Base-by-base conservation (phyloP, 1,284 basidiomycete genomes). In the Puccinia hordei region DNA sequence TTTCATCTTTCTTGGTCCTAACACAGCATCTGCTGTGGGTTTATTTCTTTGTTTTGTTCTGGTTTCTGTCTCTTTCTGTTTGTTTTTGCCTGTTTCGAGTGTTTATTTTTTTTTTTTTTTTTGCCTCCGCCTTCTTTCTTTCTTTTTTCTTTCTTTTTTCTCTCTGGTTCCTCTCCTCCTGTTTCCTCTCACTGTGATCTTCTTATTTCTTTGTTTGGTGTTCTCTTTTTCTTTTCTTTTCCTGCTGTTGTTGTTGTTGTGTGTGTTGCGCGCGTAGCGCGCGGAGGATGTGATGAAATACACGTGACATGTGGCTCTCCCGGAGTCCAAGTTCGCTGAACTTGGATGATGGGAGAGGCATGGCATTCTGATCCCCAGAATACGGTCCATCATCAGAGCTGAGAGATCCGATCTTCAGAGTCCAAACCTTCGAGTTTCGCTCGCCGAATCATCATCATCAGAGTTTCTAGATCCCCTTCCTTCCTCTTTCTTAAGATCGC, bases 181-280 rank as follows among this genome's bases (percentile, higher is more conserved):
- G 22, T 51, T 17, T 51, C 22, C 6, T 51, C 22, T 51, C 22
- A 51, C 17, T 51, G 3, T 51, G 22, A 19, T 51, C 17, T 19
- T 17, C 22, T 51, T 17, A 51, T 51, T 51, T 51, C 22, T 19
- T 51, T 51, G 13, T 51, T 3, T 51, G 6, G 13, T 51, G 22
- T 51, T 46, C 17, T 46, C 8, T 46, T 46, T 17, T 51, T 19
- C 22, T 51, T 51, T 51, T 51, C 49, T 51, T 19, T 19, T 51
- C 15, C 49, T 51, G 5, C 49, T 51, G 13, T 19, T 51, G 17
- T 51, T 46, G 44, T 15, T 51, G 49, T 51, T 51, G 49, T 57
- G 55, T 57, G 55, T 57, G 55, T 57, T n/a, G 24, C 55, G 55
- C 55, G 55, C 24, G 55, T 57, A 57, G 55, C 55, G 55, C 55